Evolutionary conservation across 768 basidiomycete genomes (phyloP).

Genomic region (Trametes villosa): DNA sequence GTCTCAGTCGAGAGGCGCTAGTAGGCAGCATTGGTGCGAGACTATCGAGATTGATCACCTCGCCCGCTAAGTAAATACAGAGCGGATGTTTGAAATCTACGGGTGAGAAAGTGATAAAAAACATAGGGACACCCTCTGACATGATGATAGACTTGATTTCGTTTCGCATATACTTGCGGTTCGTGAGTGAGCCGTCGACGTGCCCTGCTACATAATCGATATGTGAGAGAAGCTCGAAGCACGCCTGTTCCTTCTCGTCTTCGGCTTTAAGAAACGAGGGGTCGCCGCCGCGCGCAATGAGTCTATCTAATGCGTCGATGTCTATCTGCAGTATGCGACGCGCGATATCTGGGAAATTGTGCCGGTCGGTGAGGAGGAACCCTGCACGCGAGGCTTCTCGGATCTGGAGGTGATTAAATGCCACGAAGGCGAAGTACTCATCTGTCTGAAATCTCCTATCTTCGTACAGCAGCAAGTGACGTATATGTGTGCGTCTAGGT

Average conservation of each 20-base stretch:
- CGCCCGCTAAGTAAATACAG: background rate
- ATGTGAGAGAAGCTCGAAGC: background rate
- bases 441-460: constrained; percentile 47
- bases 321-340: constrained; percentile 15
- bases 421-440: constrained; percentile 40
- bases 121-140: background rate
- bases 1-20: background rate
- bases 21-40: background rate
- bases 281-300: background rate
- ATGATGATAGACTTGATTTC: background rate
- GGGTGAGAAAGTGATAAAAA: constrained; percentile 2
- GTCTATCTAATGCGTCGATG: background rate
- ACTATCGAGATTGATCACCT: background rate
- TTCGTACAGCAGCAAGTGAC: constrained; percentile 41
- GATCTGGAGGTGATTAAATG: constrained; percentile 46
- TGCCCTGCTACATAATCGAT: background rate
- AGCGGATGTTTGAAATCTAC: constrained; percentile 3
- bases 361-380: constrained; percentile 27
- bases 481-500: constrained; percentile 26
- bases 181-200: background rate
- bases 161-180: background rate
- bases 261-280: background rate
- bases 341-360: constrained; percentile 25
- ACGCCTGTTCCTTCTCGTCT: background rate
- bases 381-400: constrained; percentile 33